Evolutionary conservation across 2,329 filamentous ascomycete species (phyloP), one percentile per base, ranked within the genome.

Genomic region (Fusarium robinianum): DNA sequence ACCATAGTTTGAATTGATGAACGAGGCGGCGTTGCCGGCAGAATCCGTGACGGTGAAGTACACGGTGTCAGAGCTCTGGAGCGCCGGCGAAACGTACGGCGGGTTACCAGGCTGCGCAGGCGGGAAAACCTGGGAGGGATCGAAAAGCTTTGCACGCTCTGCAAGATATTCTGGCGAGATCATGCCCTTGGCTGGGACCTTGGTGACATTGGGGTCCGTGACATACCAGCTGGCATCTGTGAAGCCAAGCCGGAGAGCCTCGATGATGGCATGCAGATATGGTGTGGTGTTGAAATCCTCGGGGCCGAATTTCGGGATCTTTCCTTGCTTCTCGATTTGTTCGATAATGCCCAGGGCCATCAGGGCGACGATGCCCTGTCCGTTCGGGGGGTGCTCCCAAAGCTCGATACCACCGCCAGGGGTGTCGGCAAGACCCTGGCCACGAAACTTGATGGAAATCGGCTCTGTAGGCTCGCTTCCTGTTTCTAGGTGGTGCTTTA

Each of bases 371-470:
- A 97, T 91, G 2, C 94, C 94, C 69, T 97, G 94, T 0, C 94
- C 91, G 61, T 97, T 97, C 7, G 94, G 94, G 23, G 92, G 91
- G 64, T 97, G 92, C 64, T 99, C 94, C 92, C 92, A 97, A 1
- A 99, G 74, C 63, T 95, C 84, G 27, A 96, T 78, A 8, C 83
- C 83, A 9, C 73, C 67, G 7, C 67, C 53, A 5, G 54, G 51
- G 3, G 52, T 46, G 14, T 44, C 46, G 2, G 50, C 51, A 1
- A 72, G 66, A 3, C 72, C 73, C 59, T 90, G 86, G 7, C 87
- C 85, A 1, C 74, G 78, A 68, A 91, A 92, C 48, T 85, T 83
- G 35, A 96, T 76, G 0, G 87, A 91, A 55, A 97, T 94, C 11
- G 94, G 83, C 17, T 92, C 84, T 0, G 90, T 85, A n/a, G 85